These are phyloP conservation scores for Pachysandra terminalis DNA, from an alignment of 164 flowering plant species.

Conservation along the genomic window DNA sequence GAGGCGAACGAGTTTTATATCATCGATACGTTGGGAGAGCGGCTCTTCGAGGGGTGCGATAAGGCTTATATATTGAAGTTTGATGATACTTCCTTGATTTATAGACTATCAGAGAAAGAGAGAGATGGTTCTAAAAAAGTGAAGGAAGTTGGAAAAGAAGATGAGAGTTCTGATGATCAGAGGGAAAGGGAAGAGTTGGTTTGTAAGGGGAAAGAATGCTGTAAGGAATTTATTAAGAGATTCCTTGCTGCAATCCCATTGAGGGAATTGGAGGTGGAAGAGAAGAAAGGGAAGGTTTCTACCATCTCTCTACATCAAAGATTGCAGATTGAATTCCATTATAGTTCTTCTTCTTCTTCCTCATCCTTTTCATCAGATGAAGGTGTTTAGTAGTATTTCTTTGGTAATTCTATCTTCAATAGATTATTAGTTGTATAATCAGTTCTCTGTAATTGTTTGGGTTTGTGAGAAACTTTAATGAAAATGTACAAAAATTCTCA, in stretches of 20 bases:
- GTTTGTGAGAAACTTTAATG: no score
- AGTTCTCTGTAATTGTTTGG: no score
- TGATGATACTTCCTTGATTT: constrained; percentile 34
- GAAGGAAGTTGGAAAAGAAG: background rate
- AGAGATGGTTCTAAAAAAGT: background rate
- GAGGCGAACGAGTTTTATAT: no score
- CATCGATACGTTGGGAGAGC: constrained; percentile 62
- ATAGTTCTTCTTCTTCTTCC: constrained; percentile 17
- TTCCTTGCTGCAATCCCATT: constrained; percentile 64
- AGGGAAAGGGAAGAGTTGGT: constrained; percentile 20
- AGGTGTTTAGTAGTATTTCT: no score
- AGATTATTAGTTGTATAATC: no score
- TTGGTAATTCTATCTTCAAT: no score
- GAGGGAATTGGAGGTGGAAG: constrained; percentile 39
- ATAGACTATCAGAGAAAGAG: constrained; percentile 8
- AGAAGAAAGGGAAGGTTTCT: constrained; percentile 28
- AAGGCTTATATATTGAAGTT: constrained; percentile 59
- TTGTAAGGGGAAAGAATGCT: constrained; percentile 59
- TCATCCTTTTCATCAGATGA: no score
- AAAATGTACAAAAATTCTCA: no score
- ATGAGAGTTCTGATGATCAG: background rate
- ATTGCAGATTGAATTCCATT: constrained; percentile 69
- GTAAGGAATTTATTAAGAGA: constrained; percentile 57
- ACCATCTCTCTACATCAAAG: constrained; percentile 25
- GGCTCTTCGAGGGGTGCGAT: constrained; percentile 58